Evolutionary conservation across 257 asterid genomes (phyloP).

Genomic region (Cordia subcordata): DNA sequence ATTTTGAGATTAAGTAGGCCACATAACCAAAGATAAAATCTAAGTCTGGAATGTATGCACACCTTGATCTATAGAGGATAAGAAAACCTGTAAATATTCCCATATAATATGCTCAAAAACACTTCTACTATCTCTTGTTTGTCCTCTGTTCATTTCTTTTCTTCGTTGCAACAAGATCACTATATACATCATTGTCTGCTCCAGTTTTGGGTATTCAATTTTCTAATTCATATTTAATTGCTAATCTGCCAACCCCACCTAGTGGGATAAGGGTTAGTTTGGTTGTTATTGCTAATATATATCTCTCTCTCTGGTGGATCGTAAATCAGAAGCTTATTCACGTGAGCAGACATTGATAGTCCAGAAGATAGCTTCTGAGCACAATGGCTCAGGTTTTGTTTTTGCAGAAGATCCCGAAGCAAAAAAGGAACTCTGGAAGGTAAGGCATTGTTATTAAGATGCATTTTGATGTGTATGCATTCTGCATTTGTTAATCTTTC

Average conservation of each 20-base stretch:
- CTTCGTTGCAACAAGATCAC: background rate
- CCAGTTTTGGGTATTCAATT: background rate
- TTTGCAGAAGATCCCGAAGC: slow-evolving; percentile 87
- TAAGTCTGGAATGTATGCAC: no score
- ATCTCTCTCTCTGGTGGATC: slow-evolving; percentile 11
- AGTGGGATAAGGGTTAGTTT: no score
- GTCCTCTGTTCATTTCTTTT: background rate
- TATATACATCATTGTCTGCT: background rate
- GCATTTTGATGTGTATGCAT: background rate
- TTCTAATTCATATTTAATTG: slow-evolving; percentile 3
- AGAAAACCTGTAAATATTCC: no score
- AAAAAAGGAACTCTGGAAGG: slow-evolving; percentile 96
- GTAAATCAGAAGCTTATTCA: slow-evolving; percentile 70
- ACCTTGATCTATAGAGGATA: no score
- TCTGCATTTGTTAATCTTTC: slow-evolving; percentile 1
- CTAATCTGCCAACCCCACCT: no score
- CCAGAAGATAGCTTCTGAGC: slow-evolving; percentile 90
- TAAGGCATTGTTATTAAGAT: slow-evolving; percentile 9
- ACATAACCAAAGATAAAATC: no score
- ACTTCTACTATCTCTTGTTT: background rate
- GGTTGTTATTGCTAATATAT: no score
- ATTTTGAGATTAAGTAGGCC: no score
- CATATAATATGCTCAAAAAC: no score
- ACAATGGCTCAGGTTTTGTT: slow-evolving; percentile 80
- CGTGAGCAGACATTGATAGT: slow-evolving; percentile 86